A percentile compares a stretch with the other conserved stretches of the same genome.
Conservation (phyloP, 2,329 filamentous ascomycete genomes). For the Pleomassaria siparia region DNA sequence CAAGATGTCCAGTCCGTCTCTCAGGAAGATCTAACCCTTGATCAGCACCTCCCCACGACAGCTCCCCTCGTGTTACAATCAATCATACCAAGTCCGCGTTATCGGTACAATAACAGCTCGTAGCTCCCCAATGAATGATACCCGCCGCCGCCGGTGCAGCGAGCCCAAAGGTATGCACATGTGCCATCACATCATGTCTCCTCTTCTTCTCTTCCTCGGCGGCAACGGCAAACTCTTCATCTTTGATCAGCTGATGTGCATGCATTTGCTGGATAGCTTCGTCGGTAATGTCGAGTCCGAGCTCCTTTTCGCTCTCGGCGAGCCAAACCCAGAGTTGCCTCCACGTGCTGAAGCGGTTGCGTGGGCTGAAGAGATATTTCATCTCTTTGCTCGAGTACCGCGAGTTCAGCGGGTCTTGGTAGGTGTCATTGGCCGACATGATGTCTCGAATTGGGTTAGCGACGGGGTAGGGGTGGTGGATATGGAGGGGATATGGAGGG, state of each 20-base stretch:
- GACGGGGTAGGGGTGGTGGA: not conserved
- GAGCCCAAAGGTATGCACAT: constrained; percentile 72
- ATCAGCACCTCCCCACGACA: constrained; percentile 1
- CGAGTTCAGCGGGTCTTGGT: constrained; percentile 26
- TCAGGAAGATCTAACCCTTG: constrained; percentile 61
- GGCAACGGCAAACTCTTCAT: constrained; percentile 51
- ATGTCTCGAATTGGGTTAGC: constrained; percentile 4
- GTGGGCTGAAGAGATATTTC: constrained; percentile 73
- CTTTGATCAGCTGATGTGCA: constrained; percentile 47
- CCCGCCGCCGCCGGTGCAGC: constrained; percentile 76
- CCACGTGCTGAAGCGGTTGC: constrained; percentile 76
- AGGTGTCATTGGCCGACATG: constrained; percentile 24
- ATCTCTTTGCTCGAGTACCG: constrained; percentile 65
- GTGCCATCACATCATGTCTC: constrained; percentile 68
- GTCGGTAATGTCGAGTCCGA: constrained; percentile 75
- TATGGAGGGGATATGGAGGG: not conserved
- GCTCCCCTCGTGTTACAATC: no score
- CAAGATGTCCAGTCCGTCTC: constrained; percentile 74
- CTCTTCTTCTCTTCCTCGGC: constrained; percentile 55
- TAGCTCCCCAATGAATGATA: constrained; percentile 74
- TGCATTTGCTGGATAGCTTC: constrained; percentile 56
- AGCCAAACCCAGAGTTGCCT: constrained; percentile 83
- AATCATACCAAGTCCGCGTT: constrained; percentile 64
- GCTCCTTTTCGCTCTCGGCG: constrained; percentile 77
- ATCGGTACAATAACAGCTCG: constrained; percentile 67